These are phyloP conservation scores for Penicillium glabrum DNA, from an alignment of 2,329 filamentous ascomycete genomes.

Conservation along the genomic window DNA sequence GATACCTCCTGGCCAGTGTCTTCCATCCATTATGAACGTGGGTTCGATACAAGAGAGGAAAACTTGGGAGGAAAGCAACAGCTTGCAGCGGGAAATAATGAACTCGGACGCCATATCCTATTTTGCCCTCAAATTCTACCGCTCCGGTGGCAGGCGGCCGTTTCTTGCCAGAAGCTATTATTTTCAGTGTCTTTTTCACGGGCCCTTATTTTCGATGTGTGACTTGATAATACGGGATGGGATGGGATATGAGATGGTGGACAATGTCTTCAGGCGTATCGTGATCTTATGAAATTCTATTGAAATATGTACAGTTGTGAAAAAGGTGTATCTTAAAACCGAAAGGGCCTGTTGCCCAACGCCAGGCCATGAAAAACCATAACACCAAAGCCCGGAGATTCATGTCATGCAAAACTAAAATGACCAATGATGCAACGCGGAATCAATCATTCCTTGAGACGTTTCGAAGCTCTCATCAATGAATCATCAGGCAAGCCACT, in stretches of 20 bases:
- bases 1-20: too few species aligned
- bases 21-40: too few species aligned
- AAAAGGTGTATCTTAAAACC: slow-evolving; percentile 8
- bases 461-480: slow-evolving; percentile 59
- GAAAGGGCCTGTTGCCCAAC: not conserved
- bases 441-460: slow-evolving; percentile 49
- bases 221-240: too few species aligned
- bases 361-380: slow-evolving; percentile 1
- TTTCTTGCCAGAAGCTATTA: too few species aligned
- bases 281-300: slow-evolving; percentile 1
- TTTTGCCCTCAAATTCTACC: too few species aligned
- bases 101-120: too few species aligned
- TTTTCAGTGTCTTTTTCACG: too few species aligned
- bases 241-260: not conserved
- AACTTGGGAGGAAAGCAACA: too few species aligned
- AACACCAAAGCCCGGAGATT: not conserved
- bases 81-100: too few species aligned
- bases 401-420: not conserved
- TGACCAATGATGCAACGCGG: not conserved
- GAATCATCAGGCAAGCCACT: slow-evolving; percentile 81
- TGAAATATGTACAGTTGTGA: slow-evolving; percentile 2
- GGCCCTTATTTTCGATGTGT: too few species aligned
- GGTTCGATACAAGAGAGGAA: too few species aligned
- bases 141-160: too few species aligned
- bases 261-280: not conserved